Evolutionary conservation across 202 grass and related monocot species (phyloP).

Genomic region (Bolboschoenoplectus hybrid): DNA sequence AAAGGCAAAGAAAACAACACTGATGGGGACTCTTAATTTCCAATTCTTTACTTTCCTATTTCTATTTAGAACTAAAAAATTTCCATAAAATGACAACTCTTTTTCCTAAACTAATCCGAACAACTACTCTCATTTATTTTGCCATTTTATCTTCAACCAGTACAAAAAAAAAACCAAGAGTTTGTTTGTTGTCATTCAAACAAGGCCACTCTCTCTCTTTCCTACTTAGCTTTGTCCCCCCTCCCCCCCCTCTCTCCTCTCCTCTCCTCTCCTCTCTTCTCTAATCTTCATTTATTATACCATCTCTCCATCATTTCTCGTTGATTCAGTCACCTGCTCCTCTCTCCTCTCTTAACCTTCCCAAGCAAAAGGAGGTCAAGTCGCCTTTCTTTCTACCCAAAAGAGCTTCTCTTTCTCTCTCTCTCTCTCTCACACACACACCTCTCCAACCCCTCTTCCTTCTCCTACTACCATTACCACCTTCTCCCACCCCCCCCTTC

Average conservation of each 20-base stretch:
- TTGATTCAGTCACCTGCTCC: constrained; percentile 41
- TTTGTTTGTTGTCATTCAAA: constrained; percentile 5
- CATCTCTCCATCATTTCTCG: background rate
- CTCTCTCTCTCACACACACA: background rate
- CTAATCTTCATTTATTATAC: constrained; percentile 35
- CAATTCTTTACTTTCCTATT: background rate
- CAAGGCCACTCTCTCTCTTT: background rate
- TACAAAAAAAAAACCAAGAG: background rate
- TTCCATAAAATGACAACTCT: background rate
- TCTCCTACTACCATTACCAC: constrained; percentile 50
- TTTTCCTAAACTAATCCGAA: background rate
- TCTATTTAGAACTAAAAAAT: background rate
- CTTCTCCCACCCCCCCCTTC: constrained; percentile 56
- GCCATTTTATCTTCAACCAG: background rate
- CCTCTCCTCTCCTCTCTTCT: background rate
- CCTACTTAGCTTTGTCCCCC: background rate
- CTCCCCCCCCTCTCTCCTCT: too few relatives aligned
- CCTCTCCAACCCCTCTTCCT: constrained; percentile 41
- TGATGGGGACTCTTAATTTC: background rate
- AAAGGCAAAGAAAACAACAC: background rate
- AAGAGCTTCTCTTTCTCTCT: constrained; percentile 36
- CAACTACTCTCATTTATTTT: constrained; percentile 7
- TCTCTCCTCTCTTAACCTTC: constrained; percentile 20
- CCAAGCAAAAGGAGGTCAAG: constrained; percentile 33
- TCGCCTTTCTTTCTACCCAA: constrained; percentile 21